Evolutionary conservation across 1,139 yeast genomes (phyloP), one percentile per base, ranked within the genome.

Genomic region (Hyphopichia burtonii): DNA sequence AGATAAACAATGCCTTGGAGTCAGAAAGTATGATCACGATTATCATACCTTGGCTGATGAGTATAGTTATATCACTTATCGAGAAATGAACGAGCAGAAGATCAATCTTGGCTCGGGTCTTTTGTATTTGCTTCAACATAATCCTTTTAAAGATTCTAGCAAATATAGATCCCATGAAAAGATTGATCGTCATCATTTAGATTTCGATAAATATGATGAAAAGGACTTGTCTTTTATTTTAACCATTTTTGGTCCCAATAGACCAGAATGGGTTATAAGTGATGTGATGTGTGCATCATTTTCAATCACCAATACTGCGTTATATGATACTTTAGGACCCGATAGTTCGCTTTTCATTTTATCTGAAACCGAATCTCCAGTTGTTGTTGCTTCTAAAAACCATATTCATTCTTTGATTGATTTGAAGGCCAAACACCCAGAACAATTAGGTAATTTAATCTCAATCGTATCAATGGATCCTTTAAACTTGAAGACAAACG

Each of bases 321-420:
- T 70, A 39, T 71, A 71, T 45, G 75, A 70, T 44, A 69, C 71
- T 34, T 63, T 69, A 48, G 75, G 75, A 2, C 59, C 58, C 1
- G 60, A 56, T 12, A 60, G 71, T 22, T 65, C 74, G 4, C 55
- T 54, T 45, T 66, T 56, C 47, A 68, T 71, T 36, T 58, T 70
- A 45, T 59, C 58, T 36, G 50, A 56, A 34, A 68, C 74, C 28
- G 53, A 61, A 37, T 61, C 71, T 25, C 76, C 76, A 1, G 56
- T 67, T 1, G 61, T 71, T 19, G 54, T 67, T 8, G 53, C 67
- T 38, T 61, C 72, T 7, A 61, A 53, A 35, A 60, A 63, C 38
- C 68, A 69, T 43, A 56, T 70, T 22, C 49, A 46, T 11, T 36
- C 42, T 3, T 42, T 70, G 32, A 49, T 67, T 31, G 51, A 53